Evolutionary conservation across 371 early-diverging fungal species (phyloP).

Genomic region (Circinella minor): DNA sequence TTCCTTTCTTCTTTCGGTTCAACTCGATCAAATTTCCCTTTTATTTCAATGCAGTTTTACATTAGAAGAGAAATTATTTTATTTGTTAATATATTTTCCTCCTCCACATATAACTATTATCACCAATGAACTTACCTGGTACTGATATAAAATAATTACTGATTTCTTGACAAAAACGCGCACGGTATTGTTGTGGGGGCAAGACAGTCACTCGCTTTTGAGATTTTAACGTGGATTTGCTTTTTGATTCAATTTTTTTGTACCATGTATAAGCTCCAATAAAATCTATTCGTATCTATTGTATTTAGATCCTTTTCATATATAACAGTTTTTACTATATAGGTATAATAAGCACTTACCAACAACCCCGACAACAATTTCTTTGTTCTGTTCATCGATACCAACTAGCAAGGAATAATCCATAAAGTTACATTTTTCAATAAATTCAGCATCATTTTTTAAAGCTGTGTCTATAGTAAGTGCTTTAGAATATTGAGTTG

Average conservation of each 20-base stretch:
- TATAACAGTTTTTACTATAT: background rate
- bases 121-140: conserved; percentile 49
- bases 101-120: too few relatives aligned
- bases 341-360: conserved; percentile 33
- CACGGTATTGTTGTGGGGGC: conserved; percentile 88
- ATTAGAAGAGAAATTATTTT: too few relatives aligned
- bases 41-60: background rate
- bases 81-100: too few relatives aligned
- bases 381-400: conserved; percentile 76
- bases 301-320: background rate
- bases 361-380: conserved; percentile 91
- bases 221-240: conserved; percentile 82
- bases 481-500: conserved; percentile 78
- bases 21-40: conserved; percentile 32
- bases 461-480: conserved; percentile 72
- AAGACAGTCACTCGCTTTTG: conserved; percentile 88
- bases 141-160: conserved; percentile 82
- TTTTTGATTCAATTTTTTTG: conserved; percentile 90
- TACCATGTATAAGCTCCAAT: conserved; percentile 96
- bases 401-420: conserved; percentile 93
- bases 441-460: conserved; percentile 84
- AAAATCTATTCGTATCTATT: conserved; percentile 64
- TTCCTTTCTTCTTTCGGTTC: conserved; percentile 8
- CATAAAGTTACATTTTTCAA: conserved; percentile 89
- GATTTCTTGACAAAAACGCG: conserved; percentile 85